These are phyloP conservation scores for Erodium texanum DNA, from an alignment of 441 rosid genomes.

Conservation along the genomic window DNA sequence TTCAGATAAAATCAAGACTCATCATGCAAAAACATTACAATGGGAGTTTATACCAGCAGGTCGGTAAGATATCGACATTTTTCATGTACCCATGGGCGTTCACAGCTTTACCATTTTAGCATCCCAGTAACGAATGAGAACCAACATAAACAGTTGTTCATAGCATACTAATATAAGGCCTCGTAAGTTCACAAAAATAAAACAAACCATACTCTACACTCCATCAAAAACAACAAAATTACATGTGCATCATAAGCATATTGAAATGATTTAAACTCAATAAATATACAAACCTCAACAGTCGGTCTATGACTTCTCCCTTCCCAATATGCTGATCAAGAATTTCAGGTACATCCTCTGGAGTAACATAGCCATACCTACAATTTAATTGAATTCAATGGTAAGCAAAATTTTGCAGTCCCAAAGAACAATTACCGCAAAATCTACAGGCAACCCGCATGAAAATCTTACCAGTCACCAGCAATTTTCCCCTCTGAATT, in stretches of 20 bases:
- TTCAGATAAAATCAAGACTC: neutral
- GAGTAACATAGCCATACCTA: conserved; percentile 96
- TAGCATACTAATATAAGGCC: neutral
- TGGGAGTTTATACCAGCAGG: neutral
- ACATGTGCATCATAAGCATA: no score
- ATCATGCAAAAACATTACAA: no score
- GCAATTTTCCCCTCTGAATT: no score
- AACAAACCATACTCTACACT: no score
- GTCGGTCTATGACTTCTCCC: conserved; percentile 58
- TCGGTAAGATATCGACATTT: no score
- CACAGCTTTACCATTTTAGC: neutral
- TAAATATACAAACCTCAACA: conserved; percentile 59
- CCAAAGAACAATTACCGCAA: neutral
- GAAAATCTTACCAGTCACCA: neutral
- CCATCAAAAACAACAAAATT: no score
- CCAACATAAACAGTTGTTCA: neutral
- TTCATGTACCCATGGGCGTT: neutral
- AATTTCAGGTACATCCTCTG: conserved; percentile 77
- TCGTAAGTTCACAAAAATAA: no score
- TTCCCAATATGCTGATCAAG: conserved; percentile 77
- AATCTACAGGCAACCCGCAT: neutral
- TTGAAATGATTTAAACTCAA: neutral
- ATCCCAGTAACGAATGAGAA: neutral
- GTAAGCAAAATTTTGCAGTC: no score
- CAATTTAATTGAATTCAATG: conserved; percentile 7